phyloP scores from a whole-genome alignment of 345 rosid species.

The Aurinia saxatilis region DNA sequence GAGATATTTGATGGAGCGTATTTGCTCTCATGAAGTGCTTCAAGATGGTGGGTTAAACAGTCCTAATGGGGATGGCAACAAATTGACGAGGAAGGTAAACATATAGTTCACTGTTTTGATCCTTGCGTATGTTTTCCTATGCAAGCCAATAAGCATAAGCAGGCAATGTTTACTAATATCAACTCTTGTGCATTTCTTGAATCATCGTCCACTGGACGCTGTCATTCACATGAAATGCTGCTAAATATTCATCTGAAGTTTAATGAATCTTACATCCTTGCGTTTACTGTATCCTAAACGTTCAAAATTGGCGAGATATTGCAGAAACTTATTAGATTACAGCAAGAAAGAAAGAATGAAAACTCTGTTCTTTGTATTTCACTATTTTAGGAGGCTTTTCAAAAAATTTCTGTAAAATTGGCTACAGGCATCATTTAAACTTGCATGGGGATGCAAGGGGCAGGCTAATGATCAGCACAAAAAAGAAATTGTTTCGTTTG shows the following conservation, averaged over 20 bases:
- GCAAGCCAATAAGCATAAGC: not conserved
- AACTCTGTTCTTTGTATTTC: not conserved
- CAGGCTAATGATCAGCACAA: slow-evolving; percentile 83
- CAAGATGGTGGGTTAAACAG: slow-evolving; percentile 39
- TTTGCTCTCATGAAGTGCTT: slow-evolving; percentile 91
- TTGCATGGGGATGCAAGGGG: slow-evolving; percentile 91
- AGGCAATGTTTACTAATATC: not conserved
- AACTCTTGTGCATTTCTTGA: not conserved
- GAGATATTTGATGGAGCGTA: slow-evolving; percentile 40
- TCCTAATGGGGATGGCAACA: slow-evolving; percentile 30
- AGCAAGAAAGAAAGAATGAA: not conserved
- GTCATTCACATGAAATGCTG: not conserved
- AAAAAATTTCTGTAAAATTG: not conserved
- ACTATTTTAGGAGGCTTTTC: not conserved
- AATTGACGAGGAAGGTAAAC: slow-evolving; percentile 72
- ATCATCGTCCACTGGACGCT: not conserved
- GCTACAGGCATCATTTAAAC: slow-evolving; percentile 92
- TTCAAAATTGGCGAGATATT: not conserved
- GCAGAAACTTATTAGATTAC: not conserved
- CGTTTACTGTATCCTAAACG: not conserved
- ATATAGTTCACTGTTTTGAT: not conserved
- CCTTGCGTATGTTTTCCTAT: not conserved
- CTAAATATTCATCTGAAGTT: not conserved
- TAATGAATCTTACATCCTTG: not conserved
- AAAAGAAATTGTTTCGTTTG: slow-evolving; percentile 93